Conservation (phyloP, 2,329 filamentous ascomycete genomes). For the Hymenoscyphus infarciens region DNA sequence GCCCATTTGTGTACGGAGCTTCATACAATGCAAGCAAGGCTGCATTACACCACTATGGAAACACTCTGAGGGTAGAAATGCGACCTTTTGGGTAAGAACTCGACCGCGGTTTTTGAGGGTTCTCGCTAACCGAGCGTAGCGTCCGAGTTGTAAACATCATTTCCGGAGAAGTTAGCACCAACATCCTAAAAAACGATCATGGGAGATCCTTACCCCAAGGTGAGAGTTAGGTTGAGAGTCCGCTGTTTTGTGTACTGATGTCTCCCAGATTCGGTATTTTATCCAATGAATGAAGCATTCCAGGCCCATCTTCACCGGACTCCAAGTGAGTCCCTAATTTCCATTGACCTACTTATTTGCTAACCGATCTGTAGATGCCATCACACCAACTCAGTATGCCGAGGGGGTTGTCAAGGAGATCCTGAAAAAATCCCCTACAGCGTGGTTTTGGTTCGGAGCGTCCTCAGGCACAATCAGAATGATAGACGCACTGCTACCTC, state of each 20-base stretch:
- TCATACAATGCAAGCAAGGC: constrained; percentile 40
- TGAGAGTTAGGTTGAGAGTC: background rate
- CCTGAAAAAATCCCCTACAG: background rate
- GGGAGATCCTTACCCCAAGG: constrained; percentile 2
- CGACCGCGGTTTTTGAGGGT: background rate
- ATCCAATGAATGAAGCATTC: constrained; percentile 2
- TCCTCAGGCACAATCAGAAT: constrained; percentile 2
- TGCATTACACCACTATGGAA: constrained; percentile 11
- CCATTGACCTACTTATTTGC: background rate
- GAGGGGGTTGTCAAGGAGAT: background rate
- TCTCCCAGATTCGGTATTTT: background rate
- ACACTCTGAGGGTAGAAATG: constrained; percentile 17
- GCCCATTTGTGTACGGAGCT: constrained; percentile 49
- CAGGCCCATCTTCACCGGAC: background rate
- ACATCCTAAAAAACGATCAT: constrained; percentile 3
- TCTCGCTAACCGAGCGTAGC: background rate
- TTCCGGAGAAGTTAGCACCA: constrained; percentile 6
- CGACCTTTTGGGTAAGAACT: background rate
- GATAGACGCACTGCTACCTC: background rate
- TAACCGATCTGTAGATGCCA: background rate
- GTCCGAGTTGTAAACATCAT: constrained; percentile 4
- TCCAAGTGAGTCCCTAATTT: background rate
- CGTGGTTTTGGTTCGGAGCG: constrained; percentile 1
- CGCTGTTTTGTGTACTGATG: background rate
- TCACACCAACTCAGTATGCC: background rate